A percentile compares a stretch with the other conserved stretches of the same genome.
These are phyloP conservation scores for Xylaria longipes DNA, from an alignment of 495 filamentous ascomycete species.

Conservation along the genomic window DNA sequence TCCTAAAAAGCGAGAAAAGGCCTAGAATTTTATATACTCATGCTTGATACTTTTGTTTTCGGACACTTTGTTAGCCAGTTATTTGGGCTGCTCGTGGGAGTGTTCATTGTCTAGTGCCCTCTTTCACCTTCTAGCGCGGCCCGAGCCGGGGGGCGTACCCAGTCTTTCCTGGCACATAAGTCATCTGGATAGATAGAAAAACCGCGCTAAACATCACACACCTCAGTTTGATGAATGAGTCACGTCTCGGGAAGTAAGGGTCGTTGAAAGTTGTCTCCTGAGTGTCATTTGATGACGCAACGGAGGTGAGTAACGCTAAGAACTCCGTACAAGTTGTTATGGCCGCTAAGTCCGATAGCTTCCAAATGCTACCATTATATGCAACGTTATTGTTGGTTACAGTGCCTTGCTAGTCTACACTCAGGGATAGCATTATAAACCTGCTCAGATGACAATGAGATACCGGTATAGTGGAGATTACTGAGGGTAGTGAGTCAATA, in stretches of 20 bases:
- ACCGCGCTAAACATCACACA: neutral
- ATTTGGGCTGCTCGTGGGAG: neutral
- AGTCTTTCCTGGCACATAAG: neutral
- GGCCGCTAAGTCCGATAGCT: neutral
- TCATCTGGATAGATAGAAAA: neutral
- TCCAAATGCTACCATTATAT: neutral
- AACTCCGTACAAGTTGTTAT: neutral
- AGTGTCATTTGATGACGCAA: neutral
- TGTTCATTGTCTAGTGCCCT: neutral
- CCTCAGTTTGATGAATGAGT: neutral
- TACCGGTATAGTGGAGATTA: neutral
- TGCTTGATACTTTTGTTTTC: neutral
- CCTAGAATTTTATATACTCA: neutral
- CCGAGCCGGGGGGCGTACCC: too few relatives aligned
- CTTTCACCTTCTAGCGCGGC: neutral
- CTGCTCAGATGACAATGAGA: neutral
- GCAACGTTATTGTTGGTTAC: neutral
- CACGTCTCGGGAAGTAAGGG: neutral
- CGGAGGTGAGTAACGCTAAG: neutral
- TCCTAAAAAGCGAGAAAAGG: neutral
- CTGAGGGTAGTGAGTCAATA: neutral
- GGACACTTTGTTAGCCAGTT: neutral
- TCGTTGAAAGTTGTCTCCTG: neutral
- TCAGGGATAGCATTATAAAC: neutral
- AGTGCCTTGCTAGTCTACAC: neutral